Evolutionary conservation across 73 alveolate species (phyloP), one percentile per base, ranked within the genome.

Genomic region (Stentor coeruleus): DNA sequence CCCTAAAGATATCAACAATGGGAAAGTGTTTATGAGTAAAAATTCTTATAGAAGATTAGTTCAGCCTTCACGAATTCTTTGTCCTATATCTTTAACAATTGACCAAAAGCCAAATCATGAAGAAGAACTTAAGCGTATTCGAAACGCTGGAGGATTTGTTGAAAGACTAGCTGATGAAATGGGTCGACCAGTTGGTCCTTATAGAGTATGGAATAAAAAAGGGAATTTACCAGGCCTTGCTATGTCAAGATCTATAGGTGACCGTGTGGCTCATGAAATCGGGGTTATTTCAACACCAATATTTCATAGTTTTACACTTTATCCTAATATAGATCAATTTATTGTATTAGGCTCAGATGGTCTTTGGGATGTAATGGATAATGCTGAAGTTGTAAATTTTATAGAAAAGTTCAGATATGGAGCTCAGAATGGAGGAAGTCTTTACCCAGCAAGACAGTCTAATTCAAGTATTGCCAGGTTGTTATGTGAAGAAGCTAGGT

Each of bases 241-340:
- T 11, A 84, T 83, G 90, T 84, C 90, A 31, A 72, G 93, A 87
- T 58, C 85, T 39, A 74, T 87, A 3, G 93, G 93, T 4, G 93
- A 87, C 58, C 38, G 59, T 30, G 58, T 87, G 36, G 93, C 93
- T 11, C 77, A 74, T 74, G 39, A 58, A 20, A 84, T 87, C 31
- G 93, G 93, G 30, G 93, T 87, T 3, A 87, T 80, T 30, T 81
- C 87, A 36, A 87, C 84, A 57, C 93, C 93, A 31, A 87, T 82
- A 49, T 81, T 87, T n/a, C 58, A 81, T 59, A 41, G 74, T 35
- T 84, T 39, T 38, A 28, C 33, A 49, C 31, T n/a, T 2, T 0
- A 75, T 37, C 80, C 37, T 11, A 38, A 0, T 37, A 36, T 20
- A 20, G 83, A 41, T 59, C 72, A 83, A 0, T 84, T 81, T 38